Evolutionary conservation across 352 stramenopile species (phyloP).

Genomic region (Phytophthora litchii): DNA sequence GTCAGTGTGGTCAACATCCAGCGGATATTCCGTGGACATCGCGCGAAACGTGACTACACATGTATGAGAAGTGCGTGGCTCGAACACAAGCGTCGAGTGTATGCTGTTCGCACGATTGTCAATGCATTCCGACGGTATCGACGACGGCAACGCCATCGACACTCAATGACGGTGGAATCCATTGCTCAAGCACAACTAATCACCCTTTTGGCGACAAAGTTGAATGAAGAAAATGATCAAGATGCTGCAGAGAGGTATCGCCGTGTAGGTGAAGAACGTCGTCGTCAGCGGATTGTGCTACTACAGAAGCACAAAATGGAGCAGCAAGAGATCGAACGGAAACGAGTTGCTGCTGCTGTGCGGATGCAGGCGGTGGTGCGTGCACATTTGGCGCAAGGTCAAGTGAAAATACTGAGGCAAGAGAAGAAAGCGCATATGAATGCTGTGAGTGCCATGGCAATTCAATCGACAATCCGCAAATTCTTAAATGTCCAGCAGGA

Average conservation of each 20-base stretch:
- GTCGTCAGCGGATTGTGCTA: constrained; percentile 57
- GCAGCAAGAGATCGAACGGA: constrained; percentile 53
- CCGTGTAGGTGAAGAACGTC: constrained; percentile 53
- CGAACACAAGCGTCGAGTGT: constrained; percentile 29
- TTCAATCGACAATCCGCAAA: constrained; percentile 74
- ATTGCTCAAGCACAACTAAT: constrained; percentile 60
- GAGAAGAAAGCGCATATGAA: constrained; percentile 63
- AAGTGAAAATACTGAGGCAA: constrained; percentile 33
- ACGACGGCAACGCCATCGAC: constrained; percentile 46
- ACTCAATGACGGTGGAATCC: constrained; percentile 63
- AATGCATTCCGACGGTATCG: constrained; percentile 54
- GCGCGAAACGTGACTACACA: constrained; percentile 44
- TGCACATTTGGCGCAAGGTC: constrained; percentile 43
- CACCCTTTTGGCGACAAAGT: constrained; percentile 45
- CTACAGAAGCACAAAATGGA: constrained; percentile 59
- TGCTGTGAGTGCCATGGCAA: constrained; percentile 61
- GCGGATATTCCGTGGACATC: constrained; percentile 54
- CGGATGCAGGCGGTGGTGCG: constrained; percentile 59
- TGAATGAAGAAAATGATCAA: constrained; percentile 31
- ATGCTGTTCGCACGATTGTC: constrained; percentile 43
- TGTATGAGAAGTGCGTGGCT: constrained; percentile 24
- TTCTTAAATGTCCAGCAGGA: constrained; percentile 54
- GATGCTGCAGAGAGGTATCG: constrained; percentile 48
- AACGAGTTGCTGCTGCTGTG: constrained; percentile 43
- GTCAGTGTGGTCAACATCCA: constrained; percentile 56